Percentiles rank a stretch among this genome's conserved stretches.
Conservation (phyloP, 305 asterid genomes). For the Solanum hybrid region DNA sequence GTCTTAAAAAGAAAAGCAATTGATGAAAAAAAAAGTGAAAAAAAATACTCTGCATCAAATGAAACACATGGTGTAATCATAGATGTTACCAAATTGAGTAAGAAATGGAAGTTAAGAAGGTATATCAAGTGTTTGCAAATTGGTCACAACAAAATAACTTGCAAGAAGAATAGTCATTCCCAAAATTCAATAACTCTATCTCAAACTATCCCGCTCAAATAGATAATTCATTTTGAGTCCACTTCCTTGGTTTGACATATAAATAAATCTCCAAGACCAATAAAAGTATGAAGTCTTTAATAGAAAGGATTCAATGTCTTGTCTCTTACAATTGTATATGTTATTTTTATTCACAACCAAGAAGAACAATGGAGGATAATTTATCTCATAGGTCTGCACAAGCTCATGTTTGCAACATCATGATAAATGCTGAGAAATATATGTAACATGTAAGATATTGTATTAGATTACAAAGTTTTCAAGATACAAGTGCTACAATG, state of each 20-base stretch:
- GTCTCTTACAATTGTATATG: neutral
- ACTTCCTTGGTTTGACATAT: neutral
- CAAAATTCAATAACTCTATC: neutral
- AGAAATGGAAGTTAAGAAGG: neutral
- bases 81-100: neutral
- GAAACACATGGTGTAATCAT: too few species aligned
- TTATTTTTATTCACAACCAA: neutral
- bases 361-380: neutral
- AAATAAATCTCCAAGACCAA: neutral
- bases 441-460: neutral
- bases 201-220: neutral
- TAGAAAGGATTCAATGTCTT: neutral
- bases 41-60: too few species aligned
- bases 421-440: neutral
- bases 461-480: neutral
- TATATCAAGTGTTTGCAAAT: neutral
- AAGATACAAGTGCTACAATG: neutral
- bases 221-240: neutral
- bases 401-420: neutral
- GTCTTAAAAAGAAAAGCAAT: too few species aligned
- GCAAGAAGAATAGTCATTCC: neutral
- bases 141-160: neutral
- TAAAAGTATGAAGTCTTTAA: neutral
- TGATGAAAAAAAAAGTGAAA: too few species aligned
- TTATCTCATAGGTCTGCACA: neutral